Conservation (phyloP, 139 green algal genomes). For the Picochlorum sp. region DNA sequence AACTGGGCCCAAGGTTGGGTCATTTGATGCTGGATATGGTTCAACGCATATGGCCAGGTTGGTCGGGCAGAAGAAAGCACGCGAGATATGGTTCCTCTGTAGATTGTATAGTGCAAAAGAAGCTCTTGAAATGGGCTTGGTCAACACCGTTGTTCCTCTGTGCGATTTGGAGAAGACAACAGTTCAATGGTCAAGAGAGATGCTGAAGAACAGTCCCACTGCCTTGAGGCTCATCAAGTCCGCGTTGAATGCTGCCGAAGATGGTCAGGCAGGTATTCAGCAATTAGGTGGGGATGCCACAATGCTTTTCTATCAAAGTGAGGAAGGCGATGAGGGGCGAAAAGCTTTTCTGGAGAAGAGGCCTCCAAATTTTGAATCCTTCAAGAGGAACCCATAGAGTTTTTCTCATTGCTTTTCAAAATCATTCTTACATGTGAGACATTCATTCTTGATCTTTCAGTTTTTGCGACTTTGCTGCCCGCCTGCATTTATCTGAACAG, state of each 20-base stretch:
- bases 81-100: slow-evolving; percentile 97
- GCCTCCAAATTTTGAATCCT: slow-evolving; percentile 82
- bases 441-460: not conserved
- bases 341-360: slow-evolving; percentile 80
- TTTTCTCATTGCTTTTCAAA: slow-evolving; percentile 41
- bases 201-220: slow-evolving; percentile 87
- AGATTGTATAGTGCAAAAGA: slow-evolving; percentile 85
- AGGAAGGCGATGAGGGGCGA: slow-evolving; percentile 88
- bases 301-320: slow-evolving; percentile 90
- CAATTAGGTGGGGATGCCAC: slow-evolving; percentile 91
- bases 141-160: slow-evolving; percentile 94
- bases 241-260: slow-evolving; percentile 90
- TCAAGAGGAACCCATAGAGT: slow-evolving; percentile 70
- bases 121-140: slow-evolving; percentile 85
- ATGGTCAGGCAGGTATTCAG: slow-evolving; percentile 89
- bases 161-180: slow-evolving; percentile 81
- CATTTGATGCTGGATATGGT: slow-evolving; percentile 96
- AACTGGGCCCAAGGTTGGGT: slow-evolving; percentile 93
- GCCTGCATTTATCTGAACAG: slow-evolving; percentile 13
- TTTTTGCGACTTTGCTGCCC: slow-evolving; percentile 4
- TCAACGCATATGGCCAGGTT: slow-evolving; percentile 86
- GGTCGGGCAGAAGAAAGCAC: slow-evolving; percentile 88
- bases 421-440: slow-evolving; percentile 23
- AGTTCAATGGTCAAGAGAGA: slow-evolving; percentile 88
- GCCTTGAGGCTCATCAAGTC: slow-evolving; percentile 88